Conservation (phyloP, 2,329 filamentous ascomycete genomes). For the Exophiala bonariae region DNA sequence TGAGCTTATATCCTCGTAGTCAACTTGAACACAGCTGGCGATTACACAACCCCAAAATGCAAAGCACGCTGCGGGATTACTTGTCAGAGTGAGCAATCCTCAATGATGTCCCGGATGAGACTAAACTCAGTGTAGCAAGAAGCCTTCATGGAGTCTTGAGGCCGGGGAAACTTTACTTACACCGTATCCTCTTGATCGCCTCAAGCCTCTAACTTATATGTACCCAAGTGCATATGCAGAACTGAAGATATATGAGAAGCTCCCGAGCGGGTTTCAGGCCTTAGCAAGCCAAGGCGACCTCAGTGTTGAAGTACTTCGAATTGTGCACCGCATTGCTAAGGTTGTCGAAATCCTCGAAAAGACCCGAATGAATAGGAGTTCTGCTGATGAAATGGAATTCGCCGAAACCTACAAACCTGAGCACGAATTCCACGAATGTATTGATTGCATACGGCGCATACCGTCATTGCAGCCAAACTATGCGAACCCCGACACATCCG, state of each 20-base stretch:
- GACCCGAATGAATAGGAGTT: not conserved
- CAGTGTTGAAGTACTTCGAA: constrained; percentile 4
- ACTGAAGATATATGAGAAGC: not conserved
- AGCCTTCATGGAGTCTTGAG: constrained; percentile 1
- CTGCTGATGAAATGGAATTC: not conserved
- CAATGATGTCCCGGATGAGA: not conserved
- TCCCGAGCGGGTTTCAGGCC: constrained; percentile 1
- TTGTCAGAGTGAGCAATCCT: constrained; percentile 4
- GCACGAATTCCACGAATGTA: constrained; percentile 10
- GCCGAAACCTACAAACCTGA: constrained; percentile 7
- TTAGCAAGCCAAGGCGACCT: constrained; percentile 1
- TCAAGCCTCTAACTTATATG: no score
- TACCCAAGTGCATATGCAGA: not conserved
- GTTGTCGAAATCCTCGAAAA: constrained; percentile 2
- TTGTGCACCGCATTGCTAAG: constrained; percentile 1
- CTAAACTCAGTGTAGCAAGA: not conserved
- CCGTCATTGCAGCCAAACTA: not conserved
- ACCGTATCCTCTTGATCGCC: not conserved
- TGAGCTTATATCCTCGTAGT: not conserved
- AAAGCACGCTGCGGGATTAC: not conserved
- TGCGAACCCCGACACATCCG: not conserved
- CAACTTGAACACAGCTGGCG: not conserved
- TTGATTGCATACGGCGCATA: constrained; percentile 10
- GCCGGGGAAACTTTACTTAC: constrained; percentile 1
- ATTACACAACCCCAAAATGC: not conserved